phyloP scores from a whole-genome alignment of 768 basidiomycete genomes.

The Rhodotorula kratochvilovae region DNA sequence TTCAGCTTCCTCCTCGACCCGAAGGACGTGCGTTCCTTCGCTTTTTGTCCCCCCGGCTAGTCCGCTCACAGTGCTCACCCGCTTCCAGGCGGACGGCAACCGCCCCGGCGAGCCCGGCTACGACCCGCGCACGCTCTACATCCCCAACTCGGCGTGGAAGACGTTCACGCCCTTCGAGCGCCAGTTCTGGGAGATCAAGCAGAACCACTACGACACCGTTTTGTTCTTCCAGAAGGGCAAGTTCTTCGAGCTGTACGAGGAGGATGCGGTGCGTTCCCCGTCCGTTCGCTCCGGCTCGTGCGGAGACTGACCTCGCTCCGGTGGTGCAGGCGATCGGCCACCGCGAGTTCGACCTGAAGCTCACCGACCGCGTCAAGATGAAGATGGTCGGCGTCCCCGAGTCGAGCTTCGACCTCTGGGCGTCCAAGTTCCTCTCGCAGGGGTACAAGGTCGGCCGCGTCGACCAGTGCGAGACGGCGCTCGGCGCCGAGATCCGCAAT shows the following conservation, averaged over 20 bases:
- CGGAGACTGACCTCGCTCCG: not conserved
- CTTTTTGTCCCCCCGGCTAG: not conserved
- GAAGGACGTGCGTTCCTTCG: slow-evolving; percentile 37
- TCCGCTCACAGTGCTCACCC: not conserved
- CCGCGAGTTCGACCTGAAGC: slow-evolving; percentile 87
- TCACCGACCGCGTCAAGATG: slow-evolving; percentile 84
- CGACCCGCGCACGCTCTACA: slow-evolving; percentile 78
- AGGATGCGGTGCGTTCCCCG: slow-evolving; percentile 49
- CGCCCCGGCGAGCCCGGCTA: slow-evolving; percentile 77
- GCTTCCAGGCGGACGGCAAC: slow-evolving; percentile 68
- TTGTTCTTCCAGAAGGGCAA: slow-evolving; percentile 96
- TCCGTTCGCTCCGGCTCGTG: not conserved
- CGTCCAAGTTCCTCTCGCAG: slow-evolving; percentile 56
- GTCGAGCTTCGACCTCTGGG: slow-evolving; percentile 86
- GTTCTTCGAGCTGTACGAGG: slow-evolving; percentile 47
- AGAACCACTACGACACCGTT: slow-evolving; percentile 92
- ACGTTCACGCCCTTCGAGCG: slow-evolving; percentile 92
- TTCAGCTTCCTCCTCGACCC: slow-evolving; percentile 42
- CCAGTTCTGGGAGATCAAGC: slow-evolving; percentile 75
- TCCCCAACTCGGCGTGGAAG: slow-evolving; percentile 72
- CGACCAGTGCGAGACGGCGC: slow-evolving; percentile 92
- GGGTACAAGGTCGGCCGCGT: slow-evolving; percentile 94
- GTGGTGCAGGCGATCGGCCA: slow-evolving; percentile 66
- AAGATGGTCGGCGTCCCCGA: slow-evolving; percentile 99
- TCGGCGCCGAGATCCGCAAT: slow-evolving; percentile 92